phyloP scores from a whole-genome alignment of 768 basidiomycete species.

The Lactifluus pinguis region DNA sequence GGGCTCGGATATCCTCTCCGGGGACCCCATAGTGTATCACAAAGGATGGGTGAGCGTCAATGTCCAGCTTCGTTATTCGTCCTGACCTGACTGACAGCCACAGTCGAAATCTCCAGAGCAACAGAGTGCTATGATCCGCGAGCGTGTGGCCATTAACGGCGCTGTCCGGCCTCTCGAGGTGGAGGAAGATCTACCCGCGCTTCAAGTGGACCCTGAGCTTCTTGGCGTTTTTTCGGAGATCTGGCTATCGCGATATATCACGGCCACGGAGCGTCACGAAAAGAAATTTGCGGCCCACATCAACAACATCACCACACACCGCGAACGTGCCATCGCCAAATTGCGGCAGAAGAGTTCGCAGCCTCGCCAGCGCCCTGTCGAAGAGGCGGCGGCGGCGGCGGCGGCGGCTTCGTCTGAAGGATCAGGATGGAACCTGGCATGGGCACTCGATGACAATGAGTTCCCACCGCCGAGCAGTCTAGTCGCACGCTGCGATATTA shows the following conservation, averaged over 20 bases:
- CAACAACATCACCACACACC: conserved; percentile 52
- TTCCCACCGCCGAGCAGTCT: conserved; percentile 88
- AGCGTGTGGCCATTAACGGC: conserved; percentile 76
- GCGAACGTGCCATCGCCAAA: conserved; percentile 50
- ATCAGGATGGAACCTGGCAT: conserved; percentile 70
- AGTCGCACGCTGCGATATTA: conserved; percentile 75
- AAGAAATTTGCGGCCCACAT: conserved; percentile 52
- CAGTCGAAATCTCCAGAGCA: conserved; percentile 31
- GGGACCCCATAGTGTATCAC: conserved; percentile 50
- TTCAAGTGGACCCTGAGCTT: conserved; percentile 51
- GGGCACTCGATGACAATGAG: conserved; percentile 69
- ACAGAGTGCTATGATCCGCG: conserved; percentile 68
- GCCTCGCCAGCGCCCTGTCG: background rate
- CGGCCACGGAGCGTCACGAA: conserved; percentile 51
- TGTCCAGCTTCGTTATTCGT: background rate
- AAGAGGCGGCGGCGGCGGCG: conserved; percentile 20
- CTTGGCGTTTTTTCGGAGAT: conserved; percentile 72
- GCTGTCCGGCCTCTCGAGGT: conserved; percentile 69
- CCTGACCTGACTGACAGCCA: background rate
- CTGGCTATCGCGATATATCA: conserved; percentile 63
- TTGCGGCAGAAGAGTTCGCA: background rate
- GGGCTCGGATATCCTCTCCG: conserved; percentile 33
- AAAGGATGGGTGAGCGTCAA: conserved; percentile 35
- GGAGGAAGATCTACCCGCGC: conserved; percentile 52
- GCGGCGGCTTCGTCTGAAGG: no score